Percentiles rank a stretch among this genome's conserved stretches.
Evolutionary conservation across 768 basidiomycete genomes (phyloP).

Genomic region (Porphyrellus cyaneotinctus): DNA sequence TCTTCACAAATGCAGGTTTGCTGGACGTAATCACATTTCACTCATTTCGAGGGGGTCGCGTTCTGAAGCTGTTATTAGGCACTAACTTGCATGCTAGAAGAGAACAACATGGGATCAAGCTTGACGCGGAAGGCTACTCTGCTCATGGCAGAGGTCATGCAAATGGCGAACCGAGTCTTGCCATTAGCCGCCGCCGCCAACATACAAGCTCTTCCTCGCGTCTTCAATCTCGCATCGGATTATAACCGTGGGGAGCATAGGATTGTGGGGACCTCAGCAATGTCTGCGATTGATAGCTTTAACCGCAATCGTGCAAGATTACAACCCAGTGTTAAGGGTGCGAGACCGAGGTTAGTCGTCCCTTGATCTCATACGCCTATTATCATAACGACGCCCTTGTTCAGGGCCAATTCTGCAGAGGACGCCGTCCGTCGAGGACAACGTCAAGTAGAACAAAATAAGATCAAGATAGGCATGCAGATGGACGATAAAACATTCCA

Average conservation of each 20-base stretch:
- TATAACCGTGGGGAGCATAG: conserved; percentile 74
- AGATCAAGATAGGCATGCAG: conserved; percentile 85
- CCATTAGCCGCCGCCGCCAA: conserved; percentile 78
- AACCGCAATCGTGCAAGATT: conserved; percentile 81
- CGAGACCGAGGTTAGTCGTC: conserved; percentile 57
- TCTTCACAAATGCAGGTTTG: conserved; percentile 84
- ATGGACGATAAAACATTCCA: conserved; percentile 96
- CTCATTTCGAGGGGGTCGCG: neutral
- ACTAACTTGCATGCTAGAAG: conserved; percentile 79
- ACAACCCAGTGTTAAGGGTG: conserved; percentile 54
- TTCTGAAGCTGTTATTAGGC: conserved; percentile 48
- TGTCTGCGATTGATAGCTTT: conserved; percentile 88
- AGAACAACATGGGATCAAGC: conserved; percentile 64
- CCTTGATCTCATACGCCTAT: neutral
- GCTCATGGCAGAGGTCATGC: conserved; percentile 86
- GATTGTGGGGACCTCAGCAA: conserved; percentile 77
- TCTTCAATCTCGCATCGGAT: conserved; percentile 82
- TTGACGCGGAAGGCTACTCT: conserved; percentile 88
- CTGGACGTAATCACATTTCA: conserved; percentile 60
- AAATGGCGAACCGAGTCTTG: conserved; percentile 81
- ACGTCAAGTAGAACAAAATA: conserved; percentile 85
- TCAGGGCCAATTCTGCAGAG: conserved; percentile 75
- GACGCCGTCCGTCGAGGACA: conserved; percentile 86
- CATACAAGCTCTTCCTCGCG: conserved; percentile 80
- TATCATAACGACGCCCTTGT: neutral